phyloP scores from a whole-genome alignment of 2,329 filamentous ascomycete genomes.

The Bisporella sp. region DNA sequence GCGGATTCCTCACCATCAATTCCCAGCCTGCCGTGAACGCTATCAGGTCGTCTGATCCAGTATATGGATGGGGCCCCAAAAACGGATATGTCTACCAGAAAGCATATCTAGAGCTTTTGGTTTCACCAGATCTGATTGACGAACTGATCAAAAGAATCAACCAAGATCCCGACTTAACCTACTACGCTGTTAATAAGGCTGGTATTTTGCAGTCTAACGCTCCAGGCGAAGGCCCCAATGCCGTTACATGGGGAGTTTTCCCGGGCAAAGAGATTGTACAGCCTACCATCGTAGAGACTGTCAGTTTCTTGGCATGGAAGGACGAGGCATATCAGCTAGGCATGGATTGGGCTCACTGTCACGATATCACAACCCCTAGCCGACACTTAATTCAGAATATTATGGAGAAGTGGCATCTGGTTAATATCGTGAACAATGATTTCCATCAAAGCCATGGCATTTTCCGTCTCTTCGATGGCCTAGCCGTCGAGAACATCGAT shows the following conservation, averaged over 20 bases:
- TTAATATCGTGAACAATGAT: conserved; percentile 99
- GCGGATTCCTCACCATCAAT: conserved; percentile 91
- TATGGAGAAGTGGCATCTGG: conserved; percentile 86
- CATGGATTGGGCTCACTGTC: conserved; percentile 89
- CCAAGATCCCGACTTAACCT: conserved; percentile 75
- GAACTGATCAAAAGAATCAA: conserved; percentile 75
- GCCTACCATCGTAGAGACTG: conserved; percentile 96
- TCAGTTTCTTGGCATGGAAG: conserved; percentile 97
- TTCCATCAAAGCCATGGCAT: conserved; percentile 81
- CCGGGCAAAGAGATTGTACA: conserved; percentile 99
- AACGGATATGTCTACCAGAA: conserved; percentile 99
- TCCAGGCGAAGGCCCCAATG: conserved; percentile 80
- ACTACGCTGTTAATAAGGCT: conserved; percentile 83
- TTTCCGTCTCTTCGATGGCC: conserved; percentile 77
- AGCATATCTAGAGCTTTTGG: conserved; percentile 86
- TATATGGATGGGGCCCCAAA: conserved; percentile 89
- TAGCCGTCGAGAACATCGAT: conserved; percentile 62
- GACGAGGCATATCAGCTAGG: conserved; percentile 94
- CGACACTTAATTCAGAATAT: conserved; percentile 72
- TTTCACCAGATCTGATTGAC: conserved; percentile 71
- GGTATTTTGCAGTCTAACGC: conserved; percentile 82
- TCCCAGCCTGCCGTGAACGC: conserved; percentile 94
- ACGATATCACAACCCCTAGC: conserved; percentile 68
- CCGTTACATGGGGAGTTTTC: conserved; percentile 99
- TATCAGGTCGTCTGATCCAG: conserved; percentile 75